phyloP scores from a whole-genome alignment of 306 rosid species.

The Neltuma alba region DNA sequence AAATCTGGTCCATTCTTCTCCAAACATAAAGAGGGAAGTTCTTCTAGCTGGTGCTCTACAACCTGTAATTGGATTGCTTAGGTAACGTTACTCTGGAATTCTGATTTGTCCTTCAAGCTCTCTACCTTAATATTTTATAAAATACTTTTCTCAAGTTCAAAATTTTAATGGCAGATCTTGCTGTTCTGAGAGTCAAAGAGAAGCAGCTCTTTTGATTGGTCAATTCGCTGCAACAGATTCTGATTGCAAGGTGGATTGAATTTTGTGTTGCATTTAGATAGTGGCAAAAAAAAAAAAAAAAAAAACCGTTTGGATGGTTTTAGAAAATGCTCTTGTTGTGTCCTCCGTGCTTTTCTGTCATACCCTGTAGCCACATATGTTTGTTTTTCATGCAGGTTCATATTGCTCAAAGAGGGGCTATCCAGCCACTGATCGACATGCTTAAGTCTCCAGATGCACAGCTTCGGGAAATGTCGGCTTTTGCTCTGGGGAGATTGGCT shows the following conservation, averaged over 20 bases:
- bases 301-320: neutral
- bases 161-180: conserved; percentile 46
- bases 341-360: neutral
- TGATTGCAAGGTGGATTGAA: conserved; percentile 59
- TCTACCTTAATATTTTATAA: too few relatives aligned
- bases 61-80: conserved; percentile 61
- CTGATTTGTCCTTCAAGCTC: neutral
- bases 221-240: conserved; percentile 73
- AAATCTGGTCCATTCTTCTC: conserved; percentile 80
- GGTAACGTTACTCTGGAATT: conserved; percentile 41
- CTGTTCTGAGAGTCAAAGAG: conserved; percentile 64
- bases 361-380: conserved; percentile 17
- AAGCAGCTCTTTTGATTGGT: conserved; percentile 74
- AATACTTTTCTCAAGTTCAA: neutral
- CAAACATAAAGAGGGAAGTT: conserved; percentile 61
- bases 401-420: conserved; percentile 92
- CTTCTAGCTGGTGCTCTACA: conserved; percentile 72
- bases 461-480: conserved; percentile 85
- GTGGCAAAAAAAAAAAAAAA: too few relatives aligned
- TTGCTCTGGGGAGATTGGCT: conserved; percentile 96
- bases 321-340: neutral
- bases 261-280: too few relatives aligned
- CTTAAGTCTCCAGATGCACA: conserved; percentile 77
- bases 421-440: conserved; percentile 83
- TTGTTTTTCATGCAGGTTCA: conserved; percentile 50